These are phyloP conservation scores for Boletus edulis DNA, from an alignment of 768 basidiomycete species.

Conservation along the genomic window DNA sequence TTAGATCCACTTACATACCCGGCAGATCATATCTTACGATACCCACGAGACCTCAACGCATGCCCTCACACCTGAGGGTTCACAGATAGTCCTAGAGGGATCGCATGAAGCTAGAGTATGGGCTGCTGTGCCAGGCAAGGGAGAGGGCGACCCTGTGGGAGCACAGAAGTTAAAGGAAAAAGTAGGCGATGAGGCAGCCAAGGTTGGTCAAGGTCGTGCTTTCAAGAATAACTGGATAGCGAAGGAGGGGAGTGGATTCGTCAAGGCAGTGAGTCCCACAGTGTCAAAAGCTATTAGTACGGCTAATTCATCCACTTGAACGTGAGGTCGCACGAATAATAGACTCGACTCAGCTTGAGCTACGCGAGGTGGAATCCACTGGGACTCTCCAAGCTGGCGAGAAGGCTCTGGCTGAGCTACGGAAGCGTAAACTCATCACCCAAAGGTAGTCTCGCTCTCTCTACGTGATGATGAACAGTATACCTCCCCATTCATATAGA, in stretches of 20 bases:
- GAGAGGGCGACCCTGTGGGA: constrained; percentile 63
- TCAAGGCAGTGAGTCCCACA: constrained; percentile 67
- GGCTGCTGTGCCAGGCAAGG: constrained; percentile 73
- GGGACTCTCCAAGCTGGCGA: constrained; percentile 76
- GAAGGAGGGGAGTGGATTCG: constrained; percentile 85
- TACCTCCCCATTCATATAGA: constrained; percentile 40
- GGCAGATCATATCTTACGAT: constrained; percentile 80
- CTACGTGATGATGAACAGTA: not conserved
- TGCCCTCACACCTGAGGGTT: constrained; percentile 79
- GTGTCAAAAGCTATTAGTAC: not conserved
- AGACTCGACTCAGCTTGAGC: constrained; percentile 73
- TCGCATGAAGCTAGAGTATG: constrained; percentile 97
- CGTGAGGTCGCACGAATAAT: constrained; percentile 60
- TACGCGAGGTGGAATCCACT: constrained; percentile 69
- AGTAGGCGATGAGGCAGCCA: constrained; percentile 86
- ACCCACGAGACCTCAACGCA: constrained; percentile 75
- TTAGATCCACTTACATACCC: constrained; percentile 12
- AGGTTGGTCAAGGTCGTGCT: constrained; percentile 91
- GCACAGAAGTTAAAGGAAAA: constrained; percentile 65
- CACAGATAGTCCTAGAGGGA: constrained; percentile 71
- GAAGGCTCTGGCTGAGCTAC: constrained; percentile 78
- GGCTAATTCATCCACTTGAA: constrained; percentile 2
- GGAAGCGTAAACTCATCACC: constrained; percentile 85
- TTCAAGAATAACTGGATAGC: constrained; percentile 98
- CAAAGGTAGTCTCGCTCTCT: constrained; percentile 57